A percentile compares a stretch with the other conserved stretches of the same genome.
phyloP scores from a whole-genome alignment of 73 alveolate species.

The Urostyla sp. region DNA sequence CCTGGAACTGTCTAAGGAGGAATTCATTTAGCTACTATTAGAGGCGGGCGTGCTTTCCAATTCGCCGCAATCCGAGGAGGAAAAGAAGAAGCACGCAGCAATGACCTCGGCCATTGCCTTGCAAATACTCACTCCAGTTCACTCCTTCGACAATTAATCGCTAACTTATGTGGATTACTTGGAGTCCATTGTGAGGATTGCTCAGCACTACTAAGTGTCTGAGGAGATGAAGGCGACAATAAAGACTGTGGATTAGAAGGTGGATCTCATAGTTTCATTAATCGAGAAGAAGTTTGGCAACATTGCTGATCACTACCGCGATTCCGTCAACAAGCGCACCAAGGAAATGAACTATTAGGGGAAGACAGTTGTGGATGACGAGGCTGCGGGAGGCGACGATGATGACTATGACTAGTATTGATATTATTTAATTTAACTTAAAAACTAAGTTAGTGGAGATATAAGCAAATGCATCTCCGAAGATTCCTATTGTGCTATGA shows the following conservation, averaged over 20 bases:
- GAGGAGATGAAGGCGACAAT: conserved; percentile 43
- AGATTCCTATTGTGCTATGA: conserved; percentile 9
- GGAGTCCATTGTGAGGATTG: conserved; percentile 64
- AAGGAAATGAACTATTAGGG: conserved; percentile 60
- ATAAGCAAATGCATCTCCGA: conserved; percentile 2
- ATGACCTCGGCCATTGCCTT: conserved; percentile 13
- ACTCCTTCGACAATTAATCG: conserved; percentile 56
- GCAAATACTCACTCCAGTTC: conserved; percentile 40
- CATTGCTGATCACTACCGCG: conserved; percentile 47
- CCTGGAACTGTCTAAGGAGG: conserved; percentile 63
- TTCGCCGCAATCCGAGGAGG: conserved; percentile 16
- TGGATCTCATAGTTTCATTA: conserved; percentile 19
- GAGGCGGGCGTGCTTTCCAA: conserved; percentile 41
- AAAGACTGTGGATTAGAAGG: conserved; percentile 58
- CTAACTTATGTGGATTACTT: conserved; percentile 71
- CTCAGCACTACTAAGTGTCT: conserved; percentile 59
- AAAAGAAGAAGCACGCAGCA: conserved; percentile 31
- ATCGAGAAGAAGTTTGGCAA: conserved; percentile 52
- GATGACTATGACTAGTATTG: conserved; percentile 49
- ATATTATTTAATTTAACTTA: background rate
- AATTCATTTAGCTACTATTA: conserved; percentile 43
- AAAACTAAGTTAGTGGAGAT: conserved; percentile 27
- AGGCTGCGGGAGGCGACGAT: conserved; percentile 55
- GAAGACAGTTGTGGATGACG: conserved; percentile 53
- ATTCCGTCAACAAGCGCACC: conserved; percentile 30